phyloP scores from a whole-genome alignment of 371 early-diverging fungal genomes.

The Circinella minor region DNA sequence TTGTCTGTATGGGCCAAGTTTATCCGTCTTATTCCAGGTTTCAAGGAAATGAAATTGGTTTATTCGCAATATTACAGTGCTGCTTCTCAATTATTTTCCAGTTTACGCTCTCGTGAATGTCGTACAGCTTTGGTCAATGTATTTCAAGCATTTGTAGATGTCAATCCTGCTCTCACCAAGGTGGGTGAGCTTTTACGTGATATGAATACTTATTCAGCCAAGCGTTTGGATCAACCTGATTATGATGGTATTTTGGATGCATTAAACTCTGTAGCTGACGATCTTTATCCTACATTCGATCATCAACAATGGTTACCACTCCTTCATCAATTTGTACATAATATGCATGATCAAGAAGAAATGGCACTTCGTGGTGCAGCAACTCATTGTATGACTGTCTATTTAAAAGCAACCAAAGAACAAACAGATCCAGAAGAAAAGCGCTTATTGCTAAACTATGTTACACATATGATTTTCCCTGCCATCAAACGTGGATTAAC shows the following conservation, averaged over 20 bases:
- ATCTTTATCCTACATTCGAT: constrained; percentile 61
- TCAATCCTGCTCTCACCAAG: constrained; percentile 58
- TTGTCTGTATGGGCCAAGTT: constrained; percentile 79
- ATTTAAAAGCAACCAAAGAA: constrained; percentile 56
- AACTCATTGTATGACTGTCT: constrained; percentile 70
- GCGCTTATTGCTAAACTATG: constrained; percentile 47
- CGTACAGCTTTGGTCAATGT: constrained; percentile 65
- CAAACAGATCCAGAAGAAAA: constrained; percentile 48
- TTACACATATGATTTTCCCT: constrained; percentile 73
- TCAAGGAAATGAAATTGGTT: constrained; percentile 42
- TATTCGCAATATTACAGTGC: constrained; percentile 63
- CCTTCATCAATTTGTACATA: constrained; percentile 84
- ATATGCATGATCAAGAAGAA: constrained; percentile 84
- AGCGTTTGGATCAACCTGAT: constrained; percentile 88
- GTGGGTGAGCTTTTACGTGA: constrained; percentile 68
- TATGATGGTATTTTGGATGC: constrained; percentile 84
- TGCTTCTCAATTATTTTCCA: constrained; percentile 66
- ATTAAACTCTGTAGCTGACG: constrained; percentile 72
- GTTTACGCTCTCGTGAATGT: constrained; percentile 58
- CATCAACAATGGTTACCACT: constrained; percentile 89
- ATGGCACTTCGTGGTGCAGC: constrained; percentile 88
- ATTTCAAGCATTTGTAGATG: constrained; percentile 64
- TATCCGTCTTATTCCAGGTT: constrained; percentile 57
- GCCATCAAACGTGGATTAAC: constrained; percentile 77
- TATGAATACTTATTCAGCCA: constrained; percentile 77